Percentiles rank a stretch among this genome's conserved stretches.
Conservation (phyloP, 495 filamentous ascomycete genomes). For the Penicillium fimorum region DNA sequence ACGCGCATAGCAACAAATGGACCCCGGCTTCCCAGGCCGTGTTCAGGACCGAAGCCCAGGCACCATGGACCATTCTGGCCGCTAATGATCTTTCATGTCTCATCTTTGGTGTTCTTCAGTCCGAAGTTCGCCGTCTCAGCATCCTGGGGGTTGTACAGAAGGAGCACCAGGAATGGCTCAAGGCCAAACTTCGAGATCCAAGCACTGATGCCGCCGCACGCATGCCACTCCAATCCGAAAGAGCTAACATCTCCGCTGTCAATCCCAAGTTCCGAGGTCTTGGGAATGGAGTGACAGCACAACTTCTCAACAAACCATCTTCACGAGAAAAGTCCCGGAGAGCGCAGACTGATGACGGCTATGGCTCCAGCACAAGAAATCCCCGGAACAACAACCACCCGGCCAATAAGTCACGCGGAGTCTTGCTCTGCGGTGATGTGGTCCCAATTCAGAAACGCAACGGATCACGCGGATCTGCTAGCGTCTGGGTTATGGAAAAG, state of each 20-base stretch:
- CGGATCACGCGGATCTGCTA: conserved; percentile 84
- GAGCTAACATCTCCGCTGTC: conserved; percentile 38
- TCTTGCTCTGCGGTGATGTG: conserved; percentile 92
- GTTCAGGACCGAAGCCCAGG: conserved; percentile 83
- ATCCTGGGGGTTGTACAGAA: conserved; percentile 92
- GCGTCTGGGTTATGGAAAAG: conserved; percentile 98
- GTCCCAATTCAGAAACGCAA: conserved; percentile 96
- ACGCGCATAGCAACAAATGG: conserved; percentile 86
- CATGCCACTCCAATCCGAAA: conserved; percentile 34
- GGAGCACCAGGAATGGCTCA: conserved; percentile 86
- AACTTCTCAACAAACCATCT: conserved; percentile 82
- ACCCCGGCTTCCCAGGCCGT: conserved; percentile 91
- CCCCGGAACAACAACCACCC: conserved; percentile 53
- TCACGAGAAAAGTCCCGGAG: conserved; percentile 63
- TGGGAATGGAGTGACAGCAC: conserved; percentile 80
- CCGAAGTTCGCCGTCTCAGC: conserved; percentile 89
- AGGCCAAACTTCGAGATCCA: conserved; percentile 69
- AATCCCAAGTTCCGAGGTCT: conserved; percentile 56
- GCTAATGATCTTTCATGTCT: conserved; percentile 98
- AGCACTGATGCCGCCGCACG: conserved; percentile 49
- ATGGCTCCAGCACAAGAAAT: conserved; percentile 62
- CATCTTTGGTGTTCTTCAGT: conserved; percentile 91
- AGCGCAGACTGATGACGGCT: conserved; percentile 73
- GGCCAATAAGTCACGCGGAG: conserved; percentile 77
- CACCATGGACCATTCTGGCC: conserved; percentile 92